phyloP scores from a whole-genome alignment of 805 yeast genomes.

The Kodamaea laetipori region DNA sequence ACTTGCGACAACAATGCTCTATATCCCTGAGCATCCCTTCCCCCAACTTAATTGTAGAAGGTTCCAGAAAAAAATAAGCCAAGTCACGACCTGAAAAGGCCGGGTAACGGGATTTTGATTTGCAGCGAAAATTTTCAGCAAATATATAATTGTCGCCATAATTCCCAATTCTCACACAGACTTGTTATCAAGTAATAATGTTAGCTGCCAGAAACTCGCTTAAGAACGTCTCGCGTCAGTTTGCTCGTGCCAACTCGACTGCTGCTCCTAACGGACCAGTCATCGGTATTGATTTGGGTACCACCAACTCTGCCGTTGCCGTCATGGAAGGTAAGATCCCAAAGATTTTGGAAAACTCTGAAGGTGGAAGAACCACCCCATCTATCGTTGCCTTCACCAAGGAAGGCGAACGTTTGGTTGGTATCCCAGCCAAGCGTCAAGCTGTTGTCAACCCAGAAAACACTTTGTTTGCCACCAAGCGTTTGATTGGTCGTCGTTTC shows the following conservation, averaged over 20 bases:
- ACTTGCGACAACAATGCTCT: neutral
- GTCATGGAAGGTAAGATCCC: slow-evolving; percentile 78
- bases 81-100: slow-evolving; percentile 1
- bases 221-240: slow-evolving; percentile 40
- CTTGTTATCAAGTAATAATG: slow-evolving; percentile 24
- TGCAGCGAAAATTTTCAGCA: slow-evolving; percentile 12
- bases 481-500: slow-evolving; percentile 91
- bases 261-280: slow-evolving; percentile 53
- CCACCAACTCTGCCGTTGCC: slow-evolving; percentile 90
- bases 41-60: slow-evolving; percentile 6
- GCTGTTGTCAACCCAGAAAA: slow-evolving; percentile 93
- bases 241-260: slow-evolving; percentile 35
- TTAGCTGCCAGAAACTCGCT: slow-evolving; percentile 46
- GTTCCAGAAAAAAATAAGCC: slow-evolving; percentile 8
- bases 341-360: slow-evolving; percentile 75
- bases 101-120: slow-evolving; percentile 10
- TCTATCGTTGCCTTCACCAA: slow-evolving; percentile 93
- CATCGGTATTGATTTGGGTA: slow-evolving; percentile 84
- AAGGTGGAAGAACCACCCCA: slow-evolving; percentile 73
- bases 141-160: slow-evolving; percentile 18
- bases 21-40: neutral
- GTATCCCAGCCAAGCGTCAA: slow-evolving; percentile 95
- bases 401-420: slow-evolving; percentile 89
- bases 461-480: slow-evolving; percentile 92
- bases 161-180: slow-evolving; percentile 15